Conservation (phyloP, 2,329 filamentous ascomycete species). For the Daldinia eschscholtzii region DNA sequence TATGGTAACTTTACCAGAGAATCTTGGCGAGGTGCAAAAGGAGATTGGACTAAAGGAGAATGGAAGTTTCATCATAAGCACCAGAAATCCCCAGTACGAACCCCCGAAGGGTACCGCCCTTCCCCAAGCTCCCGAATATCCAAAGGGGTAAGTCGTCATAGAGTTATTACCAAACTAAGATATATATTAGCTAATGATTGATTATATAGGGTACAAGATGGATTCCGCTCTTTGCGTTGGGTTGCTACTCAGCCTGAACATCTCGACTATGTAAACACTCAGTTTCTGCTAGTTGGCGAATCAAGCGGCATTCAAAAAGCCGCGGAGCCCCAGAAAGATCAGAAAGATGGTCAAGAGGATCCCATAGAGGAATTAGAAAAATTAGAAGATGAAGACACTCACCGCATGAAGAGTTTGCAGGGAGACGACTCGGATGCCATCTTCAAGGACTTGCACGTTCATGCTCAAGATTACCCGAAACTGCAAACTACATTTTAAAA, state of each 20-base stretch:
- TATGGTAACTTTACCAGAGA: conserved; percentile 78
- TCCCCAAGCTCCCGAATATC: conserved; percentile 75
- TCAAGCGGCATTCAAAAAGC: conserved; percentile 69
- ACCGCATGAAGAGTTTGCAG: conserved; percentile 69
- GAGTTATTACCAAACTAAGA: conserved; percentile 9
- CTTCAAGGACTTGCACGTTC: conserved; percentile 61
- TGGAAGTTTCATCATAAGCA: conserved; percentile 82
- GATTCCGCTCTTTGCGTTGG: conserved; percentile 82
- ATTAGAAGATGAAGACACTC: conserved; percentile 79
- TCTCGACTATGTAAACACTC: conserved; percentile 79
- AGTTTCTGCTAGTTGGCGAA: conserved; percentile 84
- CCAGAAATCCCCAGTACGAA: conserved; percentile 81
- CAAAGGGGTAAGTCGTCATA: conserved; percentile 69
- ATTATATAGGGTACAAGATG: conserved; percentile 70
- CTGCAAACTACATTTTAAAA: conserved; percentile 68
- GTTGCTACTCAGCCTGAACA: conserved; percentile 78
- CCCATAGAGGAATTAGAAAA: conserved; percentile 79
- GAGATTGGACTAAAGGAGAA: conserved; percentile 78
- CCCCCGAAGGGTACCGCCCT: conserved; percentile 74
- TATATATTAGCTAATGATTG: conserved; percentile 22
- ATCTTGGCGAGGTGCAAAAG: conserved; percentile 78
- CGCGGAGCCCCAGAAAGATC: conserved; percentile 65
- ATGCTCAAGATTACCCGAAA: conserved; percentile 72
- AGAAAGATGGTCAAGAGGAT: conserved; percentile 71
- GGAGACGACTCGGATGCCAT: conserved; percentile 61